Evolutionary conservation across 768 basidiomycete genomes (phyloP).

Genomic region (Phanerochaete carnosa): DNA sequence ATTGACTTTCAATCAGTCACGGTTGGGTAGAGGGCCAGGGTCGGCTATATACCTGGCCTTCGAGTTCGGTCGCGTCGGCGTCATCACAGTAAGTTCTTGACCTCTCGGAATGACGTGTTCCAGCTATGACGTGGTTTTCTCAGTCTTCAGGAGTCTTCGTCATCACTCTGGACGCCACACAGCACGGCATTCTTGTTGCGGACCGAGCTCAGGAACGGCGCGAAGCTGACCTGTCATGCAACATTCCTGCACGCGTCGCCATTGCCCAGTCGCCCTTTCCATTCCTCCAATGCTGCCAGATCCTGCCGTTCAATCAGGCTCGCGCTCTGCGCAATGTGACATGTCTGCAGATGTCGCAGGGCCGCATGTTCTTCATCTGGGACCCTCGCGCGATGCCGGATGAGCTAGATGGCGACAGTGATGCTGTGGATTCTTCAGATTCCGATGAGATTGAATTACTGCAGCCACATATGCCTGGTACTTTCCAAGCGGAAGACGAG

Average conservation of each 20-base stretch:
- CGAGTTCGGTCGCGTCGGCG: constrained; percentile 23
- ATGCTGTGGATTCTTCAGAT: not conserved
- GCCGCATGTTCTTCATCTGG: constrained; percentile 24
- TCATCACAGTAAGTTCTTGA: constrained; percentile 22
- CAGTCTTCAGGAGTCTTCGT: constrained; percentile 25
- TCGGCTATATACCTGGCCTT: constrained; percentile 26
- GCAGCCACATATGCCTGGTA: not conserved
- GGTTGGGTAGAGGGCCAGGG: no score
- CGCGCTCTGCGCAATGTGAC: constrained; percentile 14
- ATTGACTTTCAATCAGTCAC: not conserved
- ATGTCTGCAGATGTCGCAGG: constrained; percentile 28
- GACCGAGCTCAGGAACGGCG: not conserved
- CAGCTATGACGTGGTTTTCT: not conserved
- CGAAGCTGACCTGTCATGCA: constrained; percentile 4
- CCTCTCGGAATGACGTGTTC: not conserved
- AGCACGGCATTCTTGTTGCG: constrained; percentile 15
- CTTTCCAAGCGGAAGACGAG: not conserved
- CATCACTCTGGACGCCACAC: constrained; percentile 20
- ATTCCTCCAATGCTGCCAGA: constrained; percentile 12
- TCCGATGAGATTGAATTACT: no score
- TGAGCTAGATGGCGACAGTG: not conserved
- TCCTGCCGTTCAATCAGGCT: constrained; percentile 9
- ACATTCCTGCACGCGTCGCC: constrained; percentile 1
- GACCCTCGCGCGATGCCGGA: constrained; percentile 4
- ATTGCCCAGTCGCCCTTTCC: constrained; percentile 15